Base-by-base conservation (phyloP, 2,329 filamentous ascomycete genomes). In the Botrytis fragariae region DNA sequence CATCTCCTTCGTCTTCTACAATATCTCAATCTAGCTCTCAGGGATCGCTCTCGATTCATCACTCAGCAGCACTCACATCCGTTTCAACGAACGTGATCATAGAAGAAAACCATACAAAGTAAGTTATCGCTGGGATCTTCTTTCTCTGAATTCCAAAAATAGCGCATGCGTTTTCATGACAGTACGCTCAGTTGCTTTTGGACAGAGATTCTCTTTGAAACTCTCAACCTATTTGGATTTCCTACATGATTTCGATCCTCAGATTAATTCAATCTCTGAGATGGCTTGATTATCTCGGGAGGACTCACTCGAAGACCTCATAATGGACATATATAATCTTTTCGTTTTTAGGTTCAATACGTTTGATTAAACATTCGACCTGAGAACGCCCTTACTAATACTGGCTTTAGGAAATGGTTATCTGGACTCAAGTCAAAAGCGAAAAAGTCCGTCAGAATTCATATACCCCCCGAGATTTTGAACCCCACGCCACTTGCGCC, bases 401-500 rank as follows among this genome's bases (percentile, higher is more conserved):
- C 12, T 25, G 6, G 6, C 35, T 5, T 12, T n/a, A 75, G 69
- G 25, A 76, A 70, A 57, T 72, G 61, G 75, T 35, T 59, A 44
- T 71, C 63, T 1, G 60, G 32, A 22, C 8, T 63, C 8, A 57
- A 64, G 44, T 37, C 29, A 35, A 72, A 72, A 35, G 45, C 57
- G 4, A 76, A 68, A 37, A 76, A 75, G 60, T 65, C 39, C 10
- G 68, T 76, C 32, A 72, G 63, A 5, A 71, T 74, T 29, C 37
- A 72, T 32, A 14, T 48, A 22, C 42, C 57, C 25, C 8, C 35
- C 5, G 69, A 64, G n/a, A 25, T 14, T 37, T 20, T 44, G 9
- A 29, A 48, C 3, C 10, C 54, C 51, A 25, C 3, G 4, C 54
- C 68, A 12, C 35, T 48, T 48, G 29, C 16, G 14, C 29, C 57